A percentile compares a stretch with the other conserved stretches of the same genome.
These are phyloP conservation scores for Fistulifera solaris DNA, from an alignment of 108 stramenopile species.

Conservation along the genomic window DNA sequence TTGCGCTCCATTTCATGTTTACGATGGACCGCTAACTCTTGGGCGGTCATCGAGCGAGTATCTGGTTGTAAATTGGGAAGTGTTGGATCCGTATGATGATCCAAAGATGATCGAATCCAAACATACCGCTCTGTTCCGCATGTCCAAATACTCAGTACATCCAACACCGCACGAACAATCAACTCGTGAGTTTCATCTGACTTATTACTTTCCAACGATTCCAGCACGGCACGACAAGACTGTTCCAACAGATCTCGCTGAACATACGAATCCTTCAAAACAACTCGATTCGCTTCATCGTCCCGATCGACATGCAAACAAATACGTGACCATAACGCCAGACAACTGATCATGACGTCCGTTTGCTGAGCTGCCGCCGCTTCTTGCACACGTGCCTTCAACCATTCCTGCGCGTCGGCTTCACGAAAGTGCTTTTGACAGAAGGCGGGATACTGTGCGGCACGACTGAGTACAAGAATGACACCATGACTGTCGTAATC, in stretches of 20 bases:
- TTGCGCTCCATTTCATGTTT: slow-evolving; percentile 40
- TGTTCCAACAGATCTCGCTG: slow-evolving; percentile 17
- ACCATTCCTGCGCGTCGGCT: slow-evolving; percentile 28
- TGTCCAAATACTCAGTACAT: slow-evolving; percentile 68
- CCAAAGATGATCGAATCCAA: slow-evolving; percentile 43
- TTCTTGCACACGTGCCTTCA: slow-evolving; percentile 13
- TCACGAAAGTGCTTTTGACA: slow-evolving; percentile 20
- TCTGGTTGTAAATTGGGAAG: slow-evolving; percentile 33
- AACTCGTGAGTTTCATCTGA: slow-evolving; percentile 10
- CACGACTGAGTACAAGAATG: slow-evolving; percentile 31
- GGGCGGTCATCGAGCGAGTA: slow-evolving; percentile 50
- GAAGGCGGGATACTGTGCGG: slow-evolving; percentile 33
- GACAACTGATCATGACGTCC: slow-evolving; percentile 32
- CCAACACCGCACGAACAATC: slow-evolving; percentile 56
- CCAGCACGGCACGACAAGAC: not conserved
- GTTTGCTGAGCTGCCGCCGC: slow-evolving; percentile 16
- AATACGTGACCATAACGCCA: slow-evolving; percentile 56
- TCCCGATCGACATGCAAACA: slow-evolving; percentile 64
- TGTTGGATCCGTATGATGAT: slow-evolving; percentile 9
- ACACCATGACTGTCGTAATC: slow-evolving; percentile 25
- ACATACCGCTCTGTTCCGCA: slow-evolving; percentile 47
- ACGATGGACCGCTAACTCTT: slow-evolving; percentile 50
- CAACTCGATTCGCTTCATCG: slow-evolving; percentile 36
- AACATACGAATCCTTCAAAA: slow-evolving; percentile 14
- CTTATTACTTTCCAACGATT: not conserved